phyloP scores from a whole-genome alignment of 805 yeast genomes.

The Cyberlindnera mycetangii region DNA sequence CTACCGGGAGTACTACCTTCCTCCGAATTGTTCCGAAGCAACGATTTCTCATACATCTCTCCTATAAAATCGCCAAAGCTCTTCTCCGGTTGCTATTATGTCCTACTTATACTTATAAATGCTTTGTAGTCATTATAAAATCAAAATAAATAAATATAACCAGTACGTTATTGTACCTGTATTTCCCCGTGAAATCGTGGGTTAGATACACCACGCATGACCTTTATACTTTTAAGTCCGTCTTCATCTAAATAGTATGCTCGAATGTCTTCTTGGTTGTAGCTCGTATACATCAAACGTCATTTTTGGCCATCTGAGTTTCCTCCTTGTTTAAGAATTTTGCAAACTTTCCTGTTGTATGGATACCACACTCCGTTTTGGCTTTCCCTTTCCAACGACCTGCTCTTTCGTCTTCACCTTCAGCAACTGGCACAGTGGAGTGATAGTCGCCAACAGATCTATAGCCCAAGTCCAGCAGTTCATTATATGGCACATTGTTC shows the following conservation, averaged over 20 bases:
- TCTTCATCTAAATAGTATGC: neutral
- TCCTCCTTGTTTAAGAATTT: constrained; percentile 42
- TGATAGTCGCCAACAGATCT: constrained; percentile 95
- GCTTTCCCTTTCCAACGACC: constrained; percentile 94
- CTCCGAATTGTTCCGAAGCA: neutral
- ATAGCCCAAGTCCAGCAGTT: constrained; percentile 78
- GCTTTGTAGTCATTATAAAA: too few species aligned
- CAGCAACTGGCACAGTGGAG: constrained; percentile 83
- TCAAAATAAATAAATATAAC: neutral
- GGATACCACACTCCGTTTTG: constrained; percentile 96
- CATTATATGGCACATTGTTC: constrained; percentile 81
- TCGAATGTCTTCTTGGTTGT: neutral
- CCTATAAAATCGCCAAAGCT: too few species aligned
- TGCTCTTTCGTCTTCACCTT: constrained; percentile 93
- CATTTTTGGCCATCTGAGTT: neutral
- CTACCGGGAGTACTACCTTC: too few species aligned
- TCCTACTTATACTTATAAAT: neutral
- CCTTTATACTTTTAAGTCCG: too few species aligned
- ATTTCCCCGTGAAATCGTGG: too few species aligned
- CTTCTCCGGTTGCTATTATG: neutral
- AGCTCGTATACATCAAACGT: neutral
- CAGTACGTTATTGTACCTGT: neutral
- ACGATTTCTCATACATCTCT: too few species aligned
- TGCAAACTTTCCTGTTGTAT: constrained; percentile 72
- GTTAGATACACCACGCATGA: too few species aligned